phyloP scores from a whole-genome alignment of 2,329 filamentous ascomycete species.

The Colletotrichum spinosum region DNA sequence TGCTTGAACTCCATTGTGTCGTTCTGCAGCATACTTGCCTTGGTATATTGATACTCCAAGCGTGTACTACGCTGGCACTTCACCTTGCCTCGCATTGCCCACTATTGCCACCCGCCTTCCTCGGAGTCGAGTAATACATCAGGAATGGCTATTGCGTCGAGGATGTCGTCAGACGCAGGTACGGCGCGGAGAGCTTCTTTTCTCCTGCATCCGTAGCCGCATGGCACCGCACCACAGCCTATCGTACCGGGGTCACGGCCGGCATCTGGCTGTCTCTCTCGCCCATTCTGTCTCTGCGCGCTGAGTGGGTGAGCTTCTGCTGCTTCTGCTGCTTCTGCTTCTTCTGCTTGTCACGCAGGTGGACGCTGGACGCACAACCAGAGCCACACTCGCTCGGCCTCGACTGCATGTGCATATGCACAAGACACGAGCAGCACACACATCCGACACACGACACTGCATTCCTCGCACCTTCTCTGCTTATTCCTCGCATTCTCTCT shows the following conservation, averaged over 20 bases:
- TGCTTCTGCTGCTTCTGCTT: neutral
- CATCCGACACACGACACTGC: conserved; percentile 6
- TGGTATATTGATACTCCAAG: too few relatives aligned
- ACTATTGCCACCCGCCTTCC: conserved; percentile 3
- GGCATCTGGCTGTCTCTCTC: conserved; percentile 23
- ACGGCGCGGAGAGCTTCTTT: too few relatives aligned
- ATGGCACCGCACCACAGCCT: neutral
- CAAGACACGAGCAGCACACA: conserved; percentile 11
- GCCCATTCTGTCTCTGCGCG: conserved; percentile 4
- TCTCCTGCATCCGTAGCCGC: conserved; percentile 6
- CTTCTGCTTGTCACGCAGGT: conserved; percentile 5
- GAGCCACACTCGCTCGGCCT: conserved; percentile 23
- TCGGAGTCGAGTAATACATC: conserved; percentile 3
- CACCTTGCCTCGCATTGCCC: conserved; percentile 23
- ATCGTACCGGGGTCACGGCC: conserved; percentile 12
- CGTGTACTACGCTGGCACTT: neutral
- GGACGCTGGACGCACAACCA: neutral
- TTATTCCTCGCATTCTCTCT: conserved; percentile 32
- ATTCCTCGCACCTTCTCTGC: conserved; percentile 33
- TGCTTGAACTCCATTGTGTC: neutral
- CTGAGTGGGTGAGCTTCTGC: neutral
- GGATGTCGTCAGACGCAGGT: too few relatives aligned
- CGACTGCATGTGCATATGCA: conserved; percentile 33
- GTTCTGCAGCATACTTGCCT: too few relatives aligned
- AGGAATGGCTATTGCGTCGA: too few relatives aligned